Base-by-base conservation (phyloP, 2,329 filamentous ascomycete species). In the Colletotrichum filicis region DNA sequence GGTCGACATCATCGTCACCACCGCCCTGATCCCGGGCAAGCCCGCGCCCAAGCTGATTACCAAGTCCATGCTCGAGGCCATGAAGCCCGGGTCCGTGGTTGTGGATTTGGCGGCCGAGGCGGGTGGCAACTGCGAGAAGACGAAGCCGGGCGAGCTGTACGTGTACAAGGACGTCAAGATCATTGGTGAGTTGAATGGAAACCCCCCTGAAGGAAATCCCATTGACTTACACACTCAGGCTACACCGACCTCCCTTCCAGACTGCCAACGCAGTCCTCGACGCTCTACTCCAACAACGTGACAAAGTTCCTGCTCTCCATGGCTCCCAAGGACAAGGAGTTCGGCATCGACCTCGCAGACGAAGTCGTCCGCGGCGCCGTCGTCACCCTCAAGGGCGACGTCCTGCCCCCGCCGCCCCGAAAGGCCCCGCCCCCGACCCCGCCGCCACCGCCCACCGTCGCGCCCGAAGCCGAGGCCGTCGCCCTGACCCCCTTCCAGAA, bases 281-380 rank as follows among this genome's bases (percentile, higher is more conserved):
- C 94, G 0, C 85, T 98, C 24, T 98, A 97, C 82, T 97, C 94
- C 2, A 98, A 97, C 87, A 98, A 98, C 79, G 95, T 97, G 78
- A 95, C 92, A 76, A 98, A 97, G 80, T 93, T 95, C 70, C 85
- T 97, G 32, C 87, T 98, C 11, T 97, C 95, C 0, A 94, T 97
- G 87, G 83, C 91, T 1, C 94, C 94, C 1, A 89, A 92, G 72
- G 91, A 95, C 2, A 95, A 94, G 75, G 89, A 92, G 49, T 97
- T 95, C 75, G 94, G 94, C 8, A 87, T 97, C 58, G 94, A 97
- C 77, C 85, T 97, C 4, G 88, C 90, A 0, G 95, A 97, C 76
- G 95, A 97, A 81, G 95, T 98, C 28, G 93, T 97, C 7, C 91
- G 95, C 42, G 94, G 94, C 24, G 90, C 94, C 0, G 96, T 97